These are phyloP conservation scores for Myochromella boudieri DNA, from an alignment of 768 basidiomycete genomes.

Conservation along the genomic window DNA sequence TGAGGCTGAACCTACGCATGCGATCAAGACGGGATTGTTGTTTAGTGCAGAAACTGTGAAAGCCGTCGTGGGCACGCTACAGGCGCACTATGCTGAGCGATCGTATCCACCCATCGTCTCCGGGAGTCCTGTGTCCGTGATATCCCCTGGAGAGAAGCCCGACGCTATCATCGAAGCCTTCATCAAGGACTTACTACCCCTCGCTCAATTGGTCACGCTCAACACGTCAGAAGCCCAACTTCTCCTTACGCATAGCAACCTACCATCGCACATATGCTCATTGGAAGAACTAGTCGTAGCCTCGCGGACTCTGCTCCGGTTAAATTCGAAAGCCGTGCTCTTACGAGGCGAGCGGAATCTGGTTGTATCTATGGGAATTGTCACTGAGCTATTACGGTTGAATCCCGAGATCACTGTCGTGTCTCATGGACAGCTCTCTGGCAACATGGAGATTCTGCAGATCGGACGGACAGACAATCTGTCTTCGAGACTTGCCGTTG, in stretches of 20 bases:
- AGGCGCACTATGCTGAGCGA: conserved; percentile 31
- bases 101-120: conserved; percentile 61
- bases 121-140: conserved; percentile 91
- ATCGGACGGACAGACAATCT: conserved; percentile 17
- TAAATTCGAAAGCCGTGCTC: conserved; percentile 60
- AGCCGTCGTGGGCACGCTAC: conserved; percentile 53
- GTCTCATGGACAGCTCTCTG: conserved; percentile 43
- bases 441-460: conserved; percentile 67
- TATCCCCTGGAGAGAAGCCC: conserved; percentile 83
- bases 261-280: conserved; percentile 33
- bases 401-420: conserved; percentile 36
- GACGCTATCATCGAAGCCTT: conserved; percentile 62
- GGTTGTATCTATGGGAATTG: conserved; percentile 40
- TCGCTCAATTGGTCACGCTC: conserved; percentile 78
- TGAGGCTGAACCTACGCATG: conserved; percentile 69
- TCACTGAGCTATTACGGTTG: conserved; percentile 30
- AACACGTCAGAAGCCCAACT: conserved; percentile 82
- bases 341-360: conserved; percentile 91
- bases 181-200: conserved; percentile 62
- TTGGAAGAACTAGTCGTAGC: conserved; percentile 64
- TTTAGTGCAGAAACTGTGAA: conserved; percentile 54
- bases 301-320: conserved; percentile 43
- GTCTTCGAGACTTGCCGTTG: conserved; percentile 50
- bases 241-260: conserved; percentile 46
- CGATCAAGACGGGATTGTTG: conserved; percentile 92